These are phyloP conservation scores for Prunus yedoensis DNA, from an alignment of 331 rosid species.

Conservation along the genomic window DNA sequence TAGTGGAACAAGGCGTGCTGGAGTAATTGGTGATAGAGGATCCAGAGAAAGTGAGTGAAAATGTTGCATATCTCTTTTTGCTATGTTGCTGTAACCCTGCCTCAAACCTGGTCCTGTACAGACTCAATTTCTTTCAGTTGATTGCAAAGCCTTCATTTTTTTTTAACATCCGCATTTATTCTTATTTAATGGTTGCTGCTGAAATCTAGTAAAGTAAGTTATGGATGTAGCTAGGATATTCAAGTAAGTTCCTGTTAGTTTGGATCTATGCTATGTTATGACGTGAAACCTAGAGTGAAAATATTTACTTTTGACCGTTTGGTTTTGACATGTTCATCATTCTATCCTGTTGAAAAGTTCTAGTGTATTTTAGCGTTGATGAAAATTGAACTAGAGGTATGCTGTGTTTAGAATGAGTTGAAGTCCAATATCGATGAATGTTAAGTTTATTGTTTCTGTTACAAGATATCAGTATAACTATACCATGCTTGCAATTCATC, in stretches of 20 bases:
- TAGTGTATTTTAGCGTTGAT: neutral
- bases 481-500: neutral
- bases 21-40: conserved; percentile 68
- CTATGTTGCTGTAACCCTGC: neutral
- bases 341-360: neutral
- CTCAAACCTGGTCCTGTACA: neutral
- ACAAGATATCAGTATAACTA: too few relatives aligned
- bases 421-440: neutral
- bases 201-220: neutral
- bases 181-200: neutral
- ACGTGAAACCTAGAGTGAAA: neutral
- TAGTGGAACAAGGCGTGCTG: conserved; percentile 60
- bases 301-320: neutral
- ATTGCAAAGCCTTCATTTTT: neutral
- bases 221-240: neutral
- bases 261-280: neutral
- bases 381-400: neutral
- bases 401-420: neutral
- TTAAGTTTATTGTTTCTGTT: neutral
- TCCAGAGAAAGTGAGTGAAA: conserved; percentile 79
- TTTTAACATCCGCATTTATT: neutral
- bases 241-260: neutral
- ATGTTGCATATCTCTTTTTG: neutral
- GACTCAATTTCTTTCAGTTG: neutral
- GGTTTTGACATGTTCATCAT: neutral